Percentiles rank a stretch among this genome's conserved stretches.
Evolutionary conservation across 2,329 filamentous ascomycete species (phyloP).

Genomic region (Diaporthe citriasiana): DNA sequence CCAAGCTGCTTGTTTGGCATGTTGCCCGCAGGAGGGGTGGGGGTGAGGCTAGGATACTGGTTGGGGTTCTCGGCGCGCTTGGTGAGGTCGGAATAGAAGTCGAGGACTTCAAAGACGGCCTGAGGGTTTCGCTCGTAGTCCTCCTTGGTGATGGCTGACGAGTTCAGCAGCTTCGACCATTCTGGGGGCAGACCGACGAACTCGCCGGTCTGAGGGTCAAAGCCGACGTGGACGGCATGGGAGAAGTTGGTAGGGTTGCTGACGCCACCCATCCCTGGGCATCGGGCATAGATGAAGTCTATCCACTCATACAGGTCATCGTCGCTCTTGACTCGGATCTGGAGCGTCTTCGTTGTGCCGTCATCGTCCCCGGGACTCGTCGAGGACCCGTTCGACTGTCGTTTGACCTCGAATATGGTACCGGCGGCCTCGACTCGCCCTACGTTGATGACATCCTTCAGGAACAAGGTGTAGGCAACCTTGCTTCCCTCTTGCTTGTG

Average conservation of each 20-base stretch:
- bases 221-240: constrained; percentile 96
- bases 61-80: constrained; percentile 81
- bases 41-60: constrained; percentile 76
- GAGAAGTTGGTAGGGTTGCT: constrained; percentile 99
- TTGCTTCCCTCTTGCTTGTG: constrained; percentile 93
- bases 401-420: constrained; percentile 94
- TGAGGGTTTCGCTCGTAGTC: constrained; percentile 98
- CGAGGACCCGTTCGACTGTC: constrained; percentile 76
- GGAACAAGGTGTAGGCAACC: constrained; percentile 84
- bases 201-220: constrained; percentile 93
- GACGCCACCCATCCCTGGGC: constrained; percentile 96
- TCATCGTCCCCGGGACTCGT: constrained; percentile 84
- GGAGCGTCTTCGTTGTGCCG: constrained; percentile 83
- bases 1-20: constrained; percentile 75
- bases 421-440: constrained; percentile 91
- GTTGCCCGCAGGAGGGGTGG: constrained; percentile 71
- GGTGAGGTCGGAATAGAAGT: constrained; percentile 88
- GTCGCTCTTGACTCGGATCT: constrained; percentile 94
- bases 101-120: constrained; percentile 83
- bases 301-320: constrained; percentile 99
- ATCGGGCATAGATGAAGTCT: constrained; percentile 96
- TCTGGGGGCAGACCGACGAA: constrained; percentile 95
- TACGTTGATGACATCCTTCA: constrained; percentile 91
- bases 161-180: constrained; percentile 97
- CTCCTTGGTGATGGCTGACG: constrained; percentile 97